Evolutionary conservation across 768 basidiomycete species (phyloP).

Genomic region (Lentinula lateritia): DNA sequence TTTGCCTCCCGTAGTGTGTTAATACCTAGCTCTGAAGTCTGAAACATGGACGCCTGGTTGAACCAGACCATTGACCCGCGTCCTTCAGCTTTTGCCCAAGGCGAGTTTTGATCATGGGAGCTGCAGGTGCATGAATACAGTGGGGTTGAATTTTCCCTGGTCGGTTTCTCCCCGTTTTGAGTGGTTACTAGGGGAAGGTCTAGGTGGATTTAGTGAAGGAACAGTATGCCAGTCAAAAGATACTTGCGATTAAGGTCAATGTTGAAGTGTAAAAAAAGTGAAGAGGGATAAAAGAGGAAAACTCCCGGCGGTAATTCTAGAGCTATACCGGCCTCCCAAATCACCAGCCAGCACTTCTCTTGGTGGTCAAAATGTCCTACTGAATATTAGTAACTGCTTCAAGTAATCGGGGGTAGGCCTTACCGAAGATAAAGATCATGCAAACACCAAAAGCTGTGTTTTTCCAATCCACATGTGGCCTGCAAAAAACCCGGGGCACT

Average conservation of each 20-base stretch:
- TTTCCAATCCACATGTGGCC: too few species aligned
- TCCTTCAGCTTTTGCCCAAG: not conserved
- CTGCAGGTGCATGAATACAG: not conserved
- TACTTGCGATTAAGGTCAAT: not conserved
- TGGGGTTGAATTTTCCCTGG: not conserved
- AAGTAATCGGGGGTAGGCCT: not conserved
- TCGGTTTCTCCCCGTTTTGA: not conserved
- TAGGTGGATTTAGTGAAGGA: conserved; percentile 19
- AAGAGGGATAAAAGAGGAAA: conserved; percentile 22
- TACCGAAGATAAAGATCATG: conserved; percentile 17
- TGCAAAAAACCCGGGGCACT: too few species aligned
- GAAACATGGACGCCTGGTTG: conserved; percentile 8
- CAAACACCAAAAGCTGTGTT: conserved; percentile 24
- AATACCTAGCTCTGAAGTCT: not conserved
- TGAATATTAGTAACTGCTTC: not conserved
- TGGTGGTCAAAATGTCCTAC: conserved; percentile 16
- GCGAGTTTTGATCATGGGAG: not conserved
- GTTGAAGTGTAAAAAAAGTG: not conserved
- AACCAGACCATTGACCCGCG: conserved; percentile 6
- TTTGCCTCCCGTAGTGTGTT: not conserved
- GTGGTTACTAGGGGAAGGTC: not conserved
- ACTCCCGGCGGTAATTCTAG: conserved; percentile 27
- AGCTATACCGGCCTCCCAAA: conserved; percentile 27
- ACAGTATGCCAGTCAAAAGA: not conserved
- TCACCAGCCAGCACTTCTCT: conserved; percentile 21